phyloP scores from a whole-genome alignment of 306 rosid genomes.

The Sechiopsis laciniata region DNA sequence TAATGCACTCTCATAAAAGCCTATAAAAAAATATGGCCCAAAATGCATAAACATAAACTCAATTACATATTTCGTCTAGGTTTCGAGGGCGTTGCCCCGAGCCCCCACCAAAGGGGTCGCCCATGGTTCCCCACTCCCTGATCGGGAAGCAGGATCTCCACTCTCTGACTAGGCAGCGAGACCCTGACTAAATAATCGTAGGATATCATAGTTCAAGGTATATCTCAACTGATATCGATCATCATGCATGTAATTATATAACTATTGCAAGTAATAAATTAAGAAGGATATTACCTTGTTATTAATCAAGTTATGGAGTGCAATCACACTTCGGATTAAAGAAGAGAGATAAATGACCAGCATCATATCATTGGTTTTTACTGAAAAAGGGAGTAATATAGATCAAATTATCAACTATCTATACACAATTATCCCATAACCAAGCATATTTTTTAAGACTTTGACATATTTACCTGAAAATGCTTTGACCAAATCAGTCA shows the following conservation, averaged over 20 bases:
- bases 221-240: background rate
- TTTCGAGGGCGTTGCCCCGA: no score
- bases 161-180: no score
- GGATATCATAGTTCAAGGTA: no score
- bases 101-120: no score
- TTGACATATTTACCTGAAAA: slow-evolving; percentile 36
- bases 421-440: background rate
- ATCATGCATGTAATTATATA: background rate
- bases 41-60: no score
- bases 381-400: slow-evolving; percentile 30
- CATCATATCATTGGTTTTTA: slow-evolving; percentile 64
- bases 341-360: slow-evolving; percentile 54
- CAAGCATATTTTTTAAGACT: background rate
- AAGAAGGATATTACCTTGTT: slow-evolving; percentile 39
- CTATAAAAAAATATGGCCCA: no score
- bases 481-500: slow-evolving; percentile 46
- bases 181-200: no score
- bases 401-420: background rate
- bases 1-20: no score
- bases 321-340: slow-evolving; percentile 56
- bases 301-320: slow-evolving; percentile 63
- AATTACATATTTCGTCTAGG: no score
- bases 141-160: no score
- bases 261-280: background rate
- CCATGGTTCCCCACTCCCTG: no score